These are phyloP conservation scores for Lichtheimia ornata DNA, from an alignment of 371 early-diverging fungal species.

Conservation along the genomic window DNA sequence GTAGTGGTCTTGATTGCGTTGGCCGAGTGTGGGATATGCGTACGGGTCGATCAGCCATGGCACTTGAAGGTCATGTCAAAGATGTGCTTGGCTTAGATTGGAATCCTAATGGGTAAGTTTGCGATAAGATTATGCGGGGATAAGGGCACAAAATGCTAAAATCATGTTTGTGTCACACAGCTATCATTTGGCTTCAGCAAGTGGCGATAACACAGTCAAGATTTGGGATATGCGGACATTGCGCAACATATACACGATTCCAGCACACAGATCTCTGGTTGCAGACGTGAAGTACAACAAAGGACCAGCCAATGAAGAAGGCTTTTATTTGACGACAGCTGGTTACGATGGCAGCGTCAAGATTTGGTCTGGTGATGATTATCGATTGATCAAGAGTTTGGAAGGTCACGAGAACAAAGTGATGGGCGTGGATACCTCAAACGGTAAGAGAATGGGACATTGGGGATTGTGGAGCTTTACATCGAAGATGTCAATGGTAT, in stretches of 20 bases:
- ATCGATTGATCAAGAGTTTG: constrained; percentile 83
- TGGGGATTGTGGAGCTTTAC: background rate
- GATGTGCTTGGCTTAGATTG: constrained; percentile 89
- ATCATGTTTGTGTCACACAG: constrained; percentile 16
- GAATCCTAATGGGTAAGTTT: constrained; percentile 81
- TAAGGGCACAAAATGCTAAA: background rate
- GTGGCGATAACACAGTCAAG: constrained; percentile 81
- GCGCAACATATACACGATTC: constrained; percentile 78
- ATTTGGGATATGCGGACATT: constrained; percentile 91
- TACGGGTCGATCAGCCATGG: constrained; percentile 87
- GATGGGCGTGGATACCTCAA: constrained; percentile 83
- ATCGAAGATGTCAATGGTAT: background rate
- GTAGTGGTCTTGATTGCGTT: constrained; percentile 84
- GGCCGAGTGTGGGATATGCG: constrained; percentile 96
- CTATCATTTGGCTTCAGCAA: constrained; percentile 79
- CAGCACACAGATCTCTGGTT: constrained; percentile 91
- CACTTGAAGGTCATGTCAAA: constrained; percentile 89
- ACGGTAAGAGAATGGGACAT: constrained; percentile 45
- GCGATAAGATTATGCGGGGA: background rate
- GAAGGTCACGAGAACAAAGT: constrained; percentile 91
- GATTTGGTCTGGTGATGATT: constrained; percentile 93
- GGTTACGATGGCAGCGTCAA: constrained; percentile 93
- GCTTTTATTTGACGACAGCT: constrained; percentile 67
- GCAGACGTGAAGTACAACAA: constrained; percentile 76
- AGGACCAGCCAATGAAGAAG: constrained; percentile 37